phyloP scores from a whole-genome alignment of 345 rosid species.

The Orychophragmus violaceus region DNA sequence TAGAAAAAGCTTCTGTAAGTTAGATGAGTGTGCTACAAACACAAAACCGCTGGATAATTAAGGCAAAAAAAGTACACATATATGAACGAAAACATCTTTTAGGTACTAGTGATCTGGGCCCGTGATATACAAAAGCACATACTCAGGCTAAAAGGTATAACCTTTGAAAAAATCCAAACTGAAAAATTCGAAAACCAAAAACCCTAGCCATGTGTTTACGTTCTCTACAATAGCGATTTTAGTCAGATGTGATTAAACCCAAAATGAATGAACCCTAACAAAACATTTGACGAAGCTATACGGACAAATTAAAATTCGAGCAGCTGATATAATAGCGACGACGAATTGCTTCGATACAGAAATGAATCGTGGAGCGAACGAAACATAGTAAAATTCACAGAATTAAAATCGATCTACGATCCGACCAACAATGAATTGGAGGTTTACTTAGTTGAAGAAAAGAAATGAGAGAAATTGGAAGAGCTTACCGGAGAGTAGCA shows the following conservation, averaged over 20 bases:
- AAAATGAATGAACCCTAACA: neutral
- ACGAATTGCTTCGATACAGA: neutral
- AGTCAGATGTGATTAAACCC: neutral
- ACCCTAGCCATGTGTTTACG: constrained; percentile 8
- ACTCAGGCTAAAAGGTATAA: neutral
- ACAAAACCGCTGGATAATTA: neutral
- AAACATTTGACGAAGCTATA: neutral
- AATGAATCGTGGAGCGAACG: neutral
- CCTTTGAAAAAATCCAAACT: neutral
- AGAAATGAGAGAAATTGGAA: neutral
- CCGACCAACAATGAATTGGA: neutral
- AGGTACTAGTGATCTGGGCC: neutral
- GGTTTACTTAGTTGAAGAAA: neutral
- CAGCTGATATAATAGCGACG: neutral
- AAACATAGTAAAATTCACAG: neutral
- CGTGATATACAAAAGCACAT: neutral
- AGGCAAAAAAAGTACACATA: neutral
- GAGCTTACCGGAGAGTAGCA: constrained; percentile 2
- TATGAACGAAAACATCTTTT: neutral
- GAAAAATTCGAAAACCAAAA: no score
- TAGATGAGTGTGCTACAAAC: neutral
- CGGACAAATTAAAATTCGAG: neutral
- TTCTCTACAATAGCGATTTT: neutral
- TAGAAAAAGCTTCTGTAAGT: neutral
- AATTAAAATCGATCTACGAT: neutral